Evolutionary conservation across 2,329 filamentous ascomycete species (phyloP).

Genomic region (Colletotrichum filicis): DNA sequence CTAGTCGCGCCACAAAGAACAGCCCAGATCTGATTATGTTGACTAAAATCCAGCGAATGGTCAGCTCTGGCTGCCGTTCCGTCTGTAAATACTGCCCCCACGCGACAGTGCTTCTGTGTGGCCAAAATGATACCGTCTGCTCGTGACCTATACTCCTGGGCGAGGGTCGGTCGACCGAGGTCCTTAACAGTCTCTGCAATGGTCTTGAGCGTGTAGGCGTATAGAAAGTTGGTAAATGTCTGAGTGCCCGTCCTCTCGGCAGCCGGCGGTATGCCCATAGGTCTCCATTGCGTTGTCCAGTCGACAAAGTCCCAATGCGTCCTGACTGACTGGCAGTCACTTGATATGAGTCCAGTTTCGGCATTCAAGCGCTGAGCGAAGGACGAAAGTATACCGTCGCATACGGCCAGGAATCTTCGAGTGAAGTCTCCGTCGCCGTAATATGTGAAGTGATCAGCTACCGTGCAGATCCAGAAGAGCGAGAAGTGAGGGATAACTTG

Average conservation of each 20-base stretch:
- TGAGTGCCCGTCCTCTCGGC: slow-evolving; percentile 46
- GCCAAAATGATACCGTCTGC: background rate
- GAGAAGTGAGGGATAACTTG: slow-evolving; percentile 51
- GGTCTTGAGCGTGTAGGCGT: slow-evolving; percentile 48
- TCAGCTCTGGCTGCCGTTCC: slow-evolving; percentile 45
- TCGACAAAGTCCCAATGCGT: slow-evolving; percentile 50
- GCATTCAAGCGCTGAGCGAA: background rate
- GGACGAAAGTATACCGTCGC: background rate
- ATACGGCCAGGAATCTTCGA: slow-evolving; percentile 41
- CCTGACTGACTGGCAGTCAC: slow-evolving; percentile 39
- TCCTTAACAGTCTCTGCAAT: slow-evolving; percentile 45
- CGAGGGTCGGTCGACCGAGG: slow-evolving; percentile 44
- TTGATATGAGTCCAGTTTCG: background rate
- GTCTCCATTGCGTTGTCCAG: slow-evolving; percentile 43
- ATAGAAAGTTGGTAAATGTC: slow-evolving; percentile 46
- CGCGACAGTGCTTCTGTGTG: background rate
- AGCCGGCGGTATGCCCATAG: slow-evolving; percentile 50
- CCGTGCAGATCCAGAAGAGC: slow-evolving; percentile 49
- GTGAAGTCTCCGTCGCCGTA: slow-evolving; percentile 46
- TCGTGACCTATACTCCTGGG: background rate
- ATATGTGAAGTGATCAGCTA: slow-evolving; percentile 49
- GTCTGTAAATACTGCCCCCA: slow-evolving; percentile 28
- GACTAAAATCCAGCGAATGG: slow-evolving; percentile 42
- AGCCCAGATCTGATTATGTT: slow-evolving; percentile 50
- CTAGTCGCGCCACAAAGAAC: slow-evolving; percentile 45